A percentile compares a stretch with the other conserved stretches of the same genome.
phyloP scores from a whole-genome alignment of 1,284 basidiomycete genomes.

The Ceratobasidium sp. region DNA sequence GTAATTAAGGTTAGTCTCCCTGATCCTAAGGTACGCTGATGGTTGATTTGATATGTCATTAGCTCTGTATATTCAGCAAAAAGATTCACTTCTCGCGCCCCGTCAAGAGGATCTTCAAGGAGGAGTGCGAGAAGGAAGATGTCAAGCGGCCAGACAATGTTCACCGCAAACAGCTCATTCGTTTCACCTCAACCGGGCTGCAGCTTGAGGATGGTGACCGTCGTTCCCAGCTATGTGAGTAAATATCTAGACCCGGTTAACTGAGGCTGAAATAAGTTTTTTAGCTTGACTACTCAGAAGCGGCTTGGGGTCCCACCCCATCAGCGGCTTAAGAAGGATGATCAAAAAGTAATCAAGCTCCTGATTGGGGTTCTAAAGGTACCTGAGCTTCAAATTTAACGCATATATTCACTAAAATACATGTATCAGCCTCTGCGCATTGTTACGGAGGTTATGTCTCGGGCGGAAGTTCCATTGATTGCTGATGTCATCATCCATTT shows the following conservation, averaged over 20 bases:
- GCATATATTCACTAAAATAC: not conserved
- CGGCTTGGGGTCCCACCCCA: not conserved
- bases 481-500: conserved; percentile 15
- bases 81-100: not conserved
- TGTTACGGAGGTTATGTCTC: conserved; percentile 5
- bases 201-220: not conserved
- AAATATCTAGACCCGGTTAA: not conserved
- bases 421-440: not conserved
- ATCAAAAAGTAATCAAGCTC: not conserved
- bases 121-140: not conserved
- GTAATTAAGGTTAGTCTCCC: too few relatives aligned
- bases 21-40: not conserved
- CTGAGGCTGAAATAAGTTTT: too few relatives aligned
- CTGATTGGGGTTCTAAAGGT: too few relatives aligned
- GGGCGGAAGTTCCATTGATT: not conserved
- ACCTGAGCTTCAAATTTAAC: not conserved
- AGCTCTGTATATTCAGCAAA: not conserved
- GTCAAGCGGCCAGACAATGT: conserved; percentile 5
- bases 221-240: conserved; percentile 2
- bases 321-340: not conserved
- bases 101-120: not conserved
- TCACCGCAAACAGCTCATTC: not conserved
- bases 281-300: not conserved
- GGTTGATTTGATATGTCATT: not conserved
- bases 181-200: not conserved